These are phyloP conservation scores for Chytriomyces hyalinus DNA, from an alignment of 192 early-diverging fungal genomes.

Conservation along the genomic window DNA sequence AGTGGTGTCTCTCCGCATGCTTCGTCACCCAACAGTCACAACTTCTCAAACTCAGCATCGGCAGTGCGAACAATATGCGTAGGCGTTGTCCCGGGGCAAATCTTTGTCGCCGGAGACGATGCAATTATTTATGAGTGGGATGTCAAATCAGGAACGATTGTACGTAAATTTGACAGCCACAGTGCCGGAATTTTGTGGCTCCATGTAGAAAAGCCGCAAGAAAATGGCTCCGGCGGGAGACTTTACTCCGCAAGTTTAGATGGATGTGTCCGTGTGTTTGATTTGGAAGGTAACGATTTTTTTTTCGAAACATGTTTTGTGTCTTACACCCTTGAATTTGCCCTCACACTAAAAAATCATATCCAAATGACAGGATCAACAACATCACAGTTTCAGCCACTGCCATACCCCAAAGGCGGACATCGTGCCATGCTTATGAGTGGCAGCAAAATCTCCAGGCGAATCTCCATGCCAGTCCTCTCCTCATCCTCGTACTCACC, in stretches of 20 bases:
- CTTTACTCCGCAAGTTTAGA: constrained; percentile 37
- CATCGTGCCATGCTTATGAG: not conserved
- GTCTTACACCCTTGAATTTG: no score
- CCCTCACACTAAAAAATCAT: no score
- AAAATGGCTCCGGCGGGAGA: constrained; percentile 22
- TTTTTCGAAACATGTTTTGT: no score
- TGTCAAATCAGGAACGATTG: constrained; percentile 38
- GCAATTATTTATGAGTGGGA: constrained; percentile 53
- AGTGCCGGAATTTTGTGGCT: constrained; percentile 33
- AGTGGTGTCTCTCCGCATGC: not conserved
- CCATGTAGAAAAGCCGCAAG: not conserved
- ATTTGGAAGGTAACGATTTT: constrained; percentile 32
- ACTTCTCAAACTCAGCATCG: not conserved
- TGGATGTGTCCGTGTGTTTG: constrained; percentile 43
- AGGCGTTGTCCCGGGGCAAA: constrained; percentile 32
- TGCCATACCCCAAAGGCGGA: not conserved
- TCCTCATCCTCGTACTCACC: not conserved
- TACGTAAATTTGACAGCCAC: constrained; percentile 13
- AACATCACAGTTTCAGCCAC: not conserved
- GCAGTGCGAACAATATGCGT: constrained; percentile 41
- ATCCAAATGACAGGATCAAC: not conserved
- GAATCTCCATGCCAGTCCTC: not conserved
- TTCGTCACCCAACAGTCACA: not conserved
- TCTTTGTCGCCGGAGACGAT: constrained; percentile 47
- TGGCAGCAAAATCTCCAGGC: not conserved